Base-by-base conservation (phyloP, 2,329 filamentous ascomycete genomes). In the Chaetomiaceae sp. region DNA sequence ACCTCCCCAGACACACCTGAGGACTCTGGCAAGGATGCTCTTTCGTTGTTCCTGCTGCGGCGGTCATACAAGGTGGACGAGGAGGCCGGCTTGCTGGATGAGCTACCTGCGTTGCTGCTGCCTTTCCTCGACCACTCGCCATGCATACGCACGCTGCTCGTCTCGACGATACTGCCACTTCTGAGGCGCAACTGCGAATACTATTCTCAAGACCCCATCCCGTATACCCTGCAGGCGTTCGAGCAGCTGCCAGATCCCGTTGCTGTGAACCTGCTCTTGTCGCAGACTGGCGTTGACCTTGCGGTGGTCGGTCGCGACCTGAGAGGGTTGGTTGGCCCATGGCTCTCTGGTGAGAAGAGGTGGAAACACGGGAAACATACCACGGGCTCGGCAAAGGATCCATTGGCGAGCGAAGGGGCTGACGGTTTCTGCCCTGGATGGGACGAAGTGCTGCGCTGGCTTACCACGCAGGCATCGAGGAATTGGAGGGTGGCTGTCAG, bases 141-240 rank as follows among this genome's bases (percentile, higher is more conserved):
- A 8, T 80, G 75, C 53, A 72, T 91, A 34, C 78, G 82, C 46
- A 80, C 75, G 0, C 89, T 88, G 87, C 79, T 84, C 64, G 77
- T 88, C 19, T 86, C 86, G 0, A 81, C 79, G 2, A 75, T 89
- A 15, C 71, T 91, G 7, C 88, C 88, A 0, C 73, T 91, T 11
- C 67, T 89, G 33, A 77, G 87, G 46, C 75, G 87, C 20, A 85
- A 84, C 60, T 80, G 82, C 64, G 84, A 88, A 67, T 91, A 88
- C 66, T 84, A 90, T 61, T 78, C 82, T 0, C 67, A 78, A 14
- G 66, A 70, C 1, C 67, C 73, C 1, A 68, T 76, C 8, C 60
- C 69, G 4, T 71, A 80, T 14, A 80, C 83, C 0, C 75, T 92
- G 19, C 72, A 77, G 11, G 77, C 80, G 6, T 90, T 91, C 60